Conservation (phyloP, 306 rosid genomes). For the Alnus rubra region DNA sequence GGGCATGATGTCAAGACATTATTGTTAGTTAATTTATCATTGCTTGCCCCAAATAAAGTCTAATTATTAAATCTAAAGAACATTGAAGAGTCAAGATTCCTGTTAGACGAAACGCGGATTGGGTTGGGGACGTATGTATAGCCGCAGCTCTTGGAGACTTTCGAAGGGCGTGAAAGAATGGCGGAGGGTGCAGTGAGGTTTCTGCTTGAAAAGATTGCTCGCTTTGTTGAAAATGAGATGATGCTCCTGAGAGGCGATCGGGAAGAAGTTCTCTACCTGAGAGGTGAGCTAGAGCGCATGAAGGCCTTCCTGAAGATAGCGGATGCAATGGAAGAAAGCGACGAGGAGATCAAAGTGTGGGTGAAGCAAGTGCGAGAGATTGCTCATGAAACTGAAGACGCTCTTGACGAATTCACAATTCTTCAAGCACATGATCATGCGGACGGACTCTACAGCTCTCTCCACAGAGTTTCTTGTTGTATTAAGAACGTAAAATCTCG, state of each 20-base stretch:
- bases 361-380: slow-evolving; percentile 38
- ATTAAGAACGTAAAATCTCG: neutral
- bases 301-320: slow-evolving; percentile 35
- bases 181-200: slow-evolving; percentile 28
- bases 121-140: too few relatives aligned
- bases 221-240: slow-evolving; percentile 11
- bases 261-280: slow-evolving; percentile 27
- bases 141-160: too few relatives aligned
- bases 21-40: too few relatives aligned
- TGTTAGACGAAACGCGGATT: too few relatives aligned
- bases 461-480: neutral
- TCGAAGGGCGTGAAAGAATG: slow-evolving; percentile 7
- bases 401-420: slow-evolving; percentile 33
- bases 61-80: too few relatives aligned
- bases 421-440: slow-evolving; percentile 6
- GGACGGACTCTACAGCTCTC: neutral
- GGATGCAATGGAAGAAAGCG: slow-evolving; percentile 35
- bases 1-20: too few relatives aligned
- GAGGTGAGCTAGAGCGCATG: slow-evolving; percentile 30
- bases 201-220: slow-evolving; percentile 27
- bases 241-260: slow-evolving; percentile 19
- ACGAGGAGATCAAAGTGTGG: slow-evolving; percentile 36
- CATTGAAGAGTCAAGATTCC: too few relatives aligned
- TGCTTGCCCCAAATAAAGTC: too few relatives aligned
- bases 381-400: slow-evolving; percentile 40